phyloP scores from a whole-genome alignment of 768 basidiomycete genomes.

The Trametes elegans region DNA sequence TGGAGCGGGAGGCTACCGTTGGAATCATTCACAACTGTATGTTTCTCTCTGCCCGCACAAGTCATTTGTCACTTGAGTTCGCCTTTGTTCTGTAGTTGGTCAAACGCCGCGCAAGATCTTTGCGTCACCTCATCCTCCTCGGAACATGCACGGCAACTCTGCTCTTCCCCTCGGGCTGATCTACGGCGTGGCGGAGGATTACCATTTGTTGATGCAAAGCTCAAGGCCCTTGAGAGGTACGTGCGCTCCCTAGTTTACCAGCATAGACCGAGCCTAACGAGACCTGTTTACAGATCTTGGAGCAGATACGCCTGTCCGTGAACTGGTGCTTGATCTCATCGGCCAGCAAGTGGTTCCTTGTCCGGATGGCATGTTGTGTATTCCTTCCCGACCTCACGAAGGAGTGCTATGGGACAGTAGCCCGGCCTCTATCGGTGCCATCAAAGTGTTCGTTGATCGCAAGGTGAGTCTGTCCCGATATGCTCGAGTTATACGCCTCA shows the following conservation, averaged over 20 bases:
- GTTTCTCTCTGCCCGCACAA: slow-evolving; percentile 17
- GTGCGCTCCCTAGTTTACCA: not conserved
- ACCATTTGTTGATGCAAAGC: slow-evolving; percentile 61
- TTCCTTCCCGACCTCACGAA: slow-evolving; percentile 64
- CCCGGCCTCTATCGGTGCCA: slow-evolving; percentile 43
- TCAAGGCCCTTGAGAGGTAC: slow-evolving; percentile 56
- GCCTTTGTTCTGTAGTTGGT: slow-evolving; percentile 68
- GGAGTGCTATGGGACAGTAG: slow-evolving; percentile 62
- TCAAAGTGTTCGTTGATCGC: slow-evolving; percentile 62
- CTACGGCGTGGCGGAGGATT: slow-evolving; percentile 85
- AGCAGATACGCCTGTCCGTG: slow-evolving; percentile 41
- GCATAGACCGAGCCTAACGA: not conserved
- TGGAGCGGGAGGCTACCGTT: slow-evolving; percentile 89
- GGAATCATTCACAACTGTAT: slow-evolving; percentile 94
- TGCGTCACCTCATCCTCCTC: slow-evolving; percentile 66
- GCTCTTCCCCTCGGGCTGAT: slow-evolving; percentile 68
- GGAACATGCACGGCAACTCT: slow-evolving; percentile 68
- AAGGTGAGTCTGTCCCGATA: slow-evolving; percentile 39
- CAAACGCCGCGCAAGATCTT: slow-evolving; percentile 92
- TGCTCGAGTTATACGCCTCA: not conserved
- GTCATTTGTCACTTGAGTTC: not conserved
- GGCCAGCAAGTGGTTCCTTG: slow-evolving; percentile 62
- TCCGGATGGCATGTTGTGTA: slow-evolving; percentile 52
- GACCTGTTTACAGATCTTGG: slow-evolving; percentile 44
- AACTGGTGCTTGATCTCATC: slow-evolving; percentile 56